Evolutionary conservation across 306 rosid genomes (phyloP).

Genomic region (Trifolium fragiferum): DNA sequence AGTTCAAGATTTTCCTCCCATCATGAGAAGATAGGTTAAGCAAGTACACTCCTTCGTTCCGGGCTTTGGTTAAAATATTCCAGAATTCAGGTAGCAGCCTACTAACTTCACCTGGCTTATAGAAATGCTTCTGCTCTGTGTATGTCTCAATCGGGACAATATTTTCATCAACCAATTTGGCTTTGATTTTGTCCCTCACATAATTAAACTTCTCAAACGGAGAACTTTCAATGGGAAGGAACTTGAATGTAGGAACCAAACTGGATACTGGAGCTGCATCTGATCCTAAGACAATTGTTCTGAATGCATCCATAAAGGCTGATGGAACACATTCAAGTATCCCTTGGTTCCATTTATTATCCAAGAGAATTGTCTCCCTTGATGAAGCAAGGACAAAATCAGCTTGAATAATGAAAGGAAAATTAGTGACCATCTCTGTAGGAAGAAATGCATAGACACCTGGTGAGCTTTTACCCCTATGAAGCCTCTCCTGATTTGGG

Average conservation of each 20-base stretch:
- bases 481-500: conserved; percentile 59
- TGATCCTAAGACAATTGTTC: conserved; percentile 43
- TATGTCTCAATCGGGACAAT: conserved; percentile 68
- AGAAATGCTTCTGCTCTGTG: conserved; percentile 62
- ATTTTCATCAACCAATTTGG: conserved; percentile 44
- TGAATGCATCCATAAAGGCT: conserved; percentile 65
- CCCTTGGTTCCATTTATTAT: conserved; percentile 18
- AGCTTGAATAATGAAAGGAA: neutral
- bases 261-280: conserved; percentile 55
- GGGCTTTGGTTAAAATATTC: conserved; percentile 58
- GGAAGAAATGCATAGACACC: conserved; percentile 45
- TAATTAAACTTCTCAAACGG: conserved; percentile 47
- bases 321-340: conserved; percentile 21
- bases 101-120: conserved; percentile 62
- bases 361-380: conserved; percentile 18
- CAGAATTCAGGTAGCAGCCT: conserved; percentile 68
- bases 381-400: conserved; percentile 27
- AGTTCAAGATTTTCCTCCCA: conserved; percentile 50
- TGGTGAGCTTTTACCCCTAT: conserved; percentile 50
- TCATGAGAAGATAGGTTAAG: conserved; percentile 60
- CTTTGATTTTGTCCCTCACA: conserved; percentile 61
- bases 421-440: conserved; percentile 16
- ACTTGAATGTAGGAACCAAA: conserved; percentile 54
- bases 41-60: conserved; percentile 46
- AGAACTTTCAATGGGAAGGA: conserved; percentile 58